Base-by-base conservation (phyloP, 805 yeast genomes). In the Wickerhamiella spandovensis region DNA sequence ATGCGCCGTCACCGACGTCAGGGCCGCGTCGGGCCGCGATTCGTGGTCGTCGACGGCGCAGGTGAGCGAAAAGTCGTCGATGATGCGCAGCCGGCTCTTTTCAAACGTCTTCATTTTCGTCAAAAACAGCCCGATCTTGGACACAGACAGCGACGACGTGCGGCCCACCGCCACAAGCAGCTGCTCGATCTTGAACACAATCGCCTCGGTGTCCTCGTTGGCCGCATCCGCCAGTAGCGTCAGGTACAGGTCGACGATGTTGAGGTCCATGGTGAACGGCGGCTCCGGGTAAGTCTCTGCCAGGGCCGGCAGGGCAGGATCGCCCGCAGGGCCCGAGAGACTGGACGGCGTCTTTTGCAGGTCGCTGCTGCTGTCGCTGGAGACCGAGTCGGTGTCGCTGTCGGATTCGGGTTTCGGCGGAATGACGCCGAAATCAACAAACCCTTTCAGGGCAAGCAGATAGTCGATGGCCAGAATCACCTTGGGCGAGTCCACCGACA, bases 61-160 rank as follows among this genome's bases (percentile, higher is more conserved):
- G 1, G 88, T 78, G 2, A 87, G 68, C 1, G 95, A 83, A 64
- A 90, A 92, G 58, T 92, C 96, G 64, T 92, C 97, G 52, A 92
- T 72, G 25, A 92, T 75, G 49, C 96, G 70, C 47, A 88, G 69
- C 48, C 81, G 72, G 49, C 73, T 73, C 10, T 74, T 73, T n/a
- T 81, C 81, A 48, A 72, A 73, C 4, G 75, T 62, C 56, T 81
- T 75, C 95, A 92, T 88, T 22, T 71, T 73, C 45, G 88, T 78
- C 52, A 92, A 67, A 60, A 84, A 92, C 82, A 92, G 78, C 1
- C 97, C 97, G 48, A 88, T 77, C 52, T 83, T 85, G 55, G 81
- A 76, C 0, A 85, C 81, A 24, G 84, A 78, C 5, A 88, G 61
- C 0, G 90, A 75, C 0, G 75, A 65, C 2, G 82, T 77, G 51